Evolutionary conservation across 495 filamentous ascomycete genomes (phyloP), one percentile per base, ranked within the genome.

Genomic region (Penicillium pancosmium): DNA sequence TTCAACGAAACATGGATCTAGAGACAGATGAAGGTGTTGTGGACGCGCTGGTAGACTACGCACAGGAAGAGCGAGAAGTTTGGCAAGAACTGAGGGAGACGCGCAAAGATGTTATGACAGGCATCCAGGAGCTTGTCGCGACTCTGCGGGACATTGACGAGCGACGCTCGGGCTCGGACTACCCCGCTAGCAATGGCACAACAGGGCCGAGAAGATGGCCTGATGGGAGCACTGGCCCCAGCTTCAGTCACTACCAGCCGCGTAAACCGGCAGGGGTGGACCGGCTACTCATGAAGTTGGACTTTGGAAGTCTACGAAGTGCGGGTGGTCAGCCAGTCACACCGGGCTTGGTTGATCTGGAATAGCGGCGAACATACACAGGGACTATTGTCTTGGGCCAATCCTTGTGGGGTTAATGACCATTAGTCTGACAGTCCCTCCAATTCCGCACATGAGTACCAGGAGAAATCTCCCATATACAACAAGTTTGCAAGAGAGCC

Each of bases 221-320:
- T 43, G 60, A 63, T 25, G 54, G 38, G 18, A 55, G 49, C 47
- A 27, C 61, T 33, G 68, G 70, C 16, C 58, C 72, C 9, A 69
- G 72, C 5, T 78, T 73, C 19, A 68, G 61, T n/a, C 70, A 73
- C 40, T 91, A 86, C 68, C 79, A 83, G 52, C 87, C 88, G 7
- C 79, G 82, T 54, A 84, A 85, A 46, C 81, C 86, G 4, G 87
- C 86, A 3, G 89, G 91, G 8, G 84, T 94, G 21, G 90, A 93
- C 75, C 78, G 89, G 52, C 76, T 96, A 68, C 68, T 96, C 46
- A 92, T 95, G 89, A 93, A 93, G 69, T 74, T 96, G 56, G 91
- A 94, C 76, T 91, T 91, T 76, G 82, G 76, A 35, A 80, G 76
- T 57, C 65, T 75, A 23, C 68, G 71, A 44, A 63, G 59, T 40